Percentiles rank a stretch among this genome's conserved stretches.
Evolutionary conservation across 306 rosid species (phyloP).

Genomic region (Oemleria cerasiformis): DNA sequence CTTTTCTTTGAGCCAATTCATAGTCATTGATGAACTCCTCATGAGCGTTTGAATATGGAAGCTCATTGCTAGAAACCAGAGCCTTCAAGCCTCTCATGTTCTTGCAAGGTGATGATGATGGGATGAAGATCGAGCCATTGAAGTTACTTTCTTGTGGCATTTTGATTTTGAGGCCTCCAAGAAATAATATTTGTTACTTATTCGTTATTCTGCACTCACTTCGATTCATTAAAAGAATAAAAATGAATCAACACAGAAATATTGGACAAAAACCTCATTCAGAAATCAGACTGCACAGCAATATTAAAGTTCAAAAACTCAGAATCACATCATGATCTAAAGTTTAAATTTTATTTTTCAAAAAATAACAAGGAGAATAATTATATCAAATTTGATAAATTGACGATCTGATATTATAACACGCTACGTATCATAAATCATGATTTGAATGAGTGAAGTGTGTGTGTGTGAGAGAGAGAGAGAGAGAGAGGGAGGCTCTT

Average conservation of each 20-base stretch:
- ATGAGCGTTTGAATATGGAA: slow-evolving; percentile 23
- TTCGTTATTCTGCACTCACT: slow-evolving; percentile 8
- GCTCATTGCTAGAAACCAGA: slow-evolving; percentile 38
- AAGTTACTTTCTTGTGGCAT: slow-evolving; percentile 63
- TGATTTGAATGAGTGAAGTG: neutral
- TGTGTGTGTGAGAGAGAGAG: neutral
- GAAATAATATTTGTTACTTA: neutral
- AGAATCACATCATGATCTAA: neutral
- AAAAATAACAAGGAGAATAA: neutral
- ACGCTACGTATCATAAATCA: neutral
- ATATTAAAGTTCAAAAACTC: neutral
- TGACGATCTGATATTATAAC: too few species aligned
- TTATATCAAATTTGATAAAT: too few species aligned
- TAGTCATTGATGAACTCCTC: slow-evolving; percentile 81
- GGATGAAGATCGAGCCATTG: slow-evolving; percentile 27
- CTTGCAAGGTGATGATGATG: slow-evolving; percentile 65
- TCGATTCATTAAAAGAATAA: neutral
- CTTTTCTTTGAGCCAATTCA: slow-evolving; percentile 93
- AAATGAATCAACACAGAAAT: neutral
- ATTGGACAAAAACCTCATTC: slow-evolving; percentile 5
- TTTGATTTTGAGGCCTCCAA: slow-evolving; percentile 14
- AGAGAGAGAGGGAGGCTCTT: neutral
- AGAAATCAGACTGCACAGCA: neutral
- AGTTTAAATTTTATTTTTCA: neutral
- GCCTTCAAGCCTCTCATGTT: slow-evolving; percentile 64